Percentiles rank a stretch among this genome's conserved stretches.
phyloP scores from a whole-genome alignment of 306 rosid species.

The Ziziphus jujuba region DNA sequence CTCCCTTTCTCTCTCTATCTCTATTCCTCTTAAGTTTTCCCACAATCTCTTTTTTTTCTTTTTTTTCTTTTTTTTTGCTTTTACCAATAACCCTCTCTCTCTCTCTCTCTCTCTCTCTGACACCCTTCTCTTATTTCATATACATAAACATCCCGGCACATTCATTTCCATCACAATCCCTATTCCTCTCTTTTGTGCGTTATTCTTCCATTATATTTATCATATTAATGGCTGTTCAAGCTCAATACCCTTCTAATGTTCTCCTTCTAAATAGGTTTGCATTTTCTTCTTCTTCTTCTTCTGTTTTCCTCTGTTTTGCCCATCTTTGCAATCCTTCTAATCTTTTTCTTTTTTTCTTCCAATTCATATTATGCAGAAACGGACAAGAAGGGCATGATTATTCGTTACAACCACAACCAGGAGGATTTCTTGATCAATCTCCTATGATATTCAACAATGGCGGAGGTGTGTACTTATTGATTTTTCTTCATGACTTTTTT shows the following conservation, averaged over 20 bases:
- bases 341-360: neutral
- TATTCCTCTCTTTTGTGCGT: neutral
- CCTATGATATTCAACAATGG: conserved; percentile 69
- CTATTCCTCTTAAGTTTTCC: conserved; percentile 20
- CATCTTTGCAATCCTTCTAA: neutral
- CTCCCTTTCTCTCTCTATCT: conserved; percentile 38
- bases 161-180: conserved; percentile 14
- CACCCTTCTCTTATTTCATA: conserved; percentile 12
- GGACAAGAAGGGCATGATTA: conserved; percentile 69
- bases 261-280: conserved; percentile 73
- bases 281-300: neutral
- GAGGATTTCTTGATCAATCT: conserved; percentile 64
- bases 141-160: conserved; percentile 6
- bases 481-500: neutral
- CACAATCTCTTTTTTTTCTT: conserved; percentile 9
- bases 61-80: conserved; percentile 21
- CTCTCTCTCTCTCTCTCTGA: conserved; percentile 15
- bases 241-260: conserved; percentile 89
- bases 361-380: conserved; percentile 42
- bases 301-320: neutral
- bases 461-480: conserved; percentile 26
- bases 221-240: conserved; percentile 88
- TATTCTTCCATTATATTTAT: neutral
- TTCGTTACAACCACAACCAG: conserved; percentile 65
- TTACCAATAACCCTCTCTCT: conserved; percentile 16